phyloP scores from a whole-genome alignment of 129 eudicot genomes.

The Arctium lappa region DNA sequence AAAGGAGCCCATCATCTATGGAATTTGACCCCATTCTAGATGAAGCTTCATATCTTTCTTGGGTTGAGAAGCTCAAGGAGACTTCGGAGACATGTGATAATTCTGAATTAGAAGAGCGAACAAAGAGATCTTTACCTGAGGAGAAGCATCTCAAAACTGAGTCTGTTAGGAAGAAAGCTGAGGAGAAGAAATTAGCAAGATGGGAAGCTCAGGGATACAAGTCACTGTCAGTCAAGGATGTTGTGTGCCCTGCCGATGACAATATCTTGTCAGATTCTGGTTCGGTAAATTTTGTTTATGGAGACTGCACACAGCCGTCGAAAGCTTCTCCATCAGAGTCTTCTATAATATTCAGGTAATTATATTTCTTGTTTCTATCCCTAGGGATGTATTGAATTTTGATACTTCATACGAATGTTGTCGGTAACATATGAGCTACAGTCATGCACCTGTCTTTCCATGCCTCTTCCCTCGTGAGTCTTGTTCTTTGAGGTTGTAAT shows the following conservation, averaged over 20 bases:
- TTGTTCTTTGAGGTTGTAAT: neutral
- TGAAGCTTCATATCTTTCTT: conserved; percentile 71
- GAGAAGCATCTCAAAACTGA: conserved; percentile 64
- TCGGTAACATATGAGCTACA: neutral
- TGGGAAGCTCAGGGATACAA: conserved; percentile 88
- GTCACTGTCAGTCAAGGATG: conserved; percentile 54
- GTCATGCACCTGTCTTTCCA: too few species aligned
- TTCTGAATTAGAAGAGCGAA: conserved; percentile 33
- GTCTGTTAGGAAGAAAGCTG: conserved; percentile 65
- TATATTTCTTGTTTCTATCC: neutral
- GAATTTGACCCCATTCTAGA: conserved; percentile 60
- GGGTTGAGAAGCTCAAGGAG: conserved; percentile 90
- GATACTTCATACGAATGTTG: too few species aligned
- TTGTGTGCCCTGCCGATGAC: conserved; percentile 35
- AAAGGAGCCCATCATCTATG: conserved; percentile 14
- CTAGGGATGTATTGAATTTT: neutral
- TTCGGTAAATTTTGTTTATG: conserved; percentile 76
- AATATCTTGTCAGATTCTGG: conserved; percentile 60
- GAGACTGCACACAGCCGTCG: conserved; percentile 86
- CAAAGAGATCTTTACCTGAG: conserved; percentile 49
- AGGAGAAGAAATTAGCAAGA: conserved; percentile 79
- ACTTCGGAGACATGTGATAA: conserved; percentile 34
- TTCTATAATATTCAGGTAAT: conserved; percentile 66
- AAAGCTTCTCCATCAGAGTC: conserved; percentile 65
- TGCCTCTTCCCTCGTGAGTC: neutral